These are phyloP conservation scores for Glycyrrhiza uralensis DNA, from an alignment of 306 rosid genomes.

Conservation along the genomic window DNA sequence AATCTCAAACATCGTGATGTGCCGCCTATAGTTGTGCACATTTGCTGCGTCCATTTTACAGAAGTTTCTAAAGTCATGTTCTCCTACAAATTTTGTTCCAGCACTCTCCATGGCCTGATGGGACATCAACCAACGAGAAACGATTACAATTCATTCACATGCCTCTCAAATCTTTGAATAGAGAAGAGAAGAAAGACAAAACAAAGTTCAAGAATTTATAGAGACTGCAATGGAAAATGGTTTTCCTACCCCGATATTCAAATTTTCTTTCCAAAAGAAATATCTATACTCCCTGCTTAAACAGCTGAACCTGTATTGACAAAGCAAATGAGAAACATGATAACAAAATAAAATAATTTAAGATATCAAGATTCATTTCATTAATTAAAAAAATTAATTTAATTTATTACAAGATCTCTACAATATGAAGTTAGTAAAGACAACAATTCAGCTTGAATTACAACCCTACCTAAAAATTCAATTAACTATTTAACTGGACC, in stretches of 20 bases:
- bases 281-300: conserved; percentile 82
- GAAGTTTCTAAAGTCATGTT: conserved; percentile 92
- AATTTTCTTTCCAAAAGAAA: conserved; percentile 80
- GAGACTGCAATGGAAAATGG: conserved; percentile 13
- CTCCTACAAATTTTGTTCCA: conserved; percentile 68
- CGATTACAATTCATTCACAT: neutral
- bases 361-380: conserved; percentile 15
- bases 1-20: conserved; percentile 50
- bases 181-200: conserved; percentile 11
- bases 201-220: conserved; percentile 1
- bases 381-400: neutral
- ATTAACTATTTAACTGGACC: neutral
- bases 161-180: conserved; percentile 21
- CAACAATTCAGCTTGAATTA: conserved; percentile 10
- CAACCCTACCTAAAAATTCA: conserved; percentile 6
- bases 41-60: conserved; percentile 96
- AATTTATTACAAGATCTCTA: neutral
- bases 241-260: conserved; percentile 55
- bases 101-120: conserved; percentile 81
- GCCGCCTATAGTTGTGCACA: conserved; percentile 84
- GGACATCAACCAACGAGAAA: conserved; percentile 28
- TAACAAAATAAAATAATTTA: conserved; percentile 15
- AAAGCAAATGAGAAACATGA: conserved; percentile 27
- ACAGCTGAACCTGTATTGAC: conserved; percentile 81
- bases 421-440: conserved; percentile 1